Percentiles rank a stretch among this genome's conserved stretches.
phyloP scores from a whole-genome alignment of 2,329 filamentous ascomycete species.

The Ilyonectria destructans region DNA sequence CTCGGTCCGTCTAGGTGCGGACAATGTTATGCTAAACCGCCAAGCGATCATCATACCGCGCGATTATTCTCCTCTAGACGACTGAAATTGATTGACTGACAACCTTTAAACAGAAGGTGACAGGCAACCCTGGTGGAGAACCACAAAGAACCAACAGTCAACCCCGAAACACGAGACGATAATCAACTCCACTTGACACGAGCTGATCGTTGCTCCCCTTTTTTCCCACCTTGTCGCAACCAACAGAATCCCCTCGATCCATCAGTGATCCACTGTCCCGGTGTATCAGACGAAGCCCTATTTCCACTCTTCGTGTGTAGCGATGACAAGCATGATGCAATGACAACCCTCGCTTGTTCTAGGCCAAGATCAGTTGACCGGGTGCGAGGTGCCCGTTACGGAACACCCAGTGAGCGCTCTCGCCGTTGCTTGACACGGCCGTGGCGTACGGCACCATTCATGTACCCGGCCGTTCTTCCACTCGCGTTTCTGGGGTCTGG shows the following conservation, averaged over 20 bases:
- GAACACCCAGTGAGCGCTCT: background rate
- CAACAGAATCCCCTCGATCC: background rate
- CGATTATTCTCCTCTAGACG: conserved; percentile 23
- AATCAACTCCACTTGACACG: conserved; percentile 19
- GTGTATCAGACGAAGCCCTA: conserved; percentile 3
- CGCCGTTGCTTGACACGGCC: background rate
- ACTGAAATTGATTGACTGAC: conserved; percentile 26
- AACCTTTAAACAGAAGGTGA: conserved; percentile 9
- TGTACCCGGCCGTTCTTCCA: background rate
- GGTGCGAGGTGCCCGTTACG: background rate
- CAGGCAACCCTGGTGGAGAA: conserved; percentile 1
- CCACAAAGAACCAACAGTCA: conserved; percentile 19
- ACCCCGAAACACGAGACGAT: conserved; percentile 36
- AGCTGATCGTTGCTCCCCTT: conserved; percentile 13
- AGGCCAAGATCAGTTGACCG: background rate
- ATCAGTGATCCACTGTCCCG: background rate
- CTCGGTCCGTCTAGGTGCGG: conserved; percentile 5
- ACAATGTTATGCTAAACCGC: conserved; percentile 29
- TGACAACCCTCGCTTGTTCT: background rate
- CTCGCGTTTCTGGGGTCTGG: background rate
- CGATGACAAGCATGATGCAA: conserved; percentile 9
- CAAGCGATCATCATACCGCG: conserved; percentile 30
- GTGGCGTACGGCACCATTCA: background rate
- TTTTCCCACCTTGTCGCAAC: background rate
- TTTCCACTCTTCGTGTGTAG: background rate